Percentiles rank a stretch among this genome's conserved stretches.
Evolutionary conservation across 2,329 filamentous ascomycete genomes (phyloP).

Genomic region (Claviceps quebecensis): DNA sequence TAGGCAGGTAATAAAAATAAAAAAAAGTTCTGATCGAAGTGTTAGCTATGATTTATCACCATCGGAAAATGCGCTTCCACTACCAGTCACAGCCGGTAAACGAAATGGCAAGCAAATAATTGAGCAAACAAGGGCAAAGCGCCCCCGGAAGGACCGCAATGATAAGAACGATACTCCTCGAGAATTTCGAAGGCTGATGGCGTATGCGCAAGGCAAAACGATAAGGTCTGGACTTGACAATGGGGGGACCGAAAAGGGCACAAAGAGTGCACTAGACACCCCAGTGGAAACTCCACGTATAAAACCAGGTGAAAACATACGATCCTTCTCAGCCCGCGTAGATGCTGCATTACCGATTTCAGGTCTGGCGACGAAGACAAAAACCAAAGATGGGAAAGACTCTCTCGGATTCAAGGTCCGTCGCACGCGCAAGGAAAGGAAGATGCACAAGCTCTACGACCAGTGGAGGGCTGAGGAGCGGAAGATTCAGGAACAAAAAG

Average conservation of each 20-base stretch:
- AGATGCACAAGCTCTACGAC: slow-evolving; percentile 66
- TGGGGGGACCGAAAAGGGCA: slow-evolving; percentile 27
- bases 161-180: slow-evolving; percentile 69
- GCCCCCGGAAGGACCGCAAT: slow-evolving; percentile 28
- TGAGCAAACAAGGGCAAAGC: slow-evolving; percentile 30
- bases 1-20: not conserved
- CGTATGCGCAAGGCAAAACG: slow-evolving; percentile 48
- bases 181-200: slow-evolving; percentile 77
- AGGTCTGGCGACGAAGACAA: slow-evolving; percentile 50
- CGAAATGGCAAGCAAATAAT: slow-evolving; percentile 13
- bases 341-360: slow-evolving; percentile 69
- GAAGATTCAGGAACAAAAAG: slow-evolving; percentile 47
- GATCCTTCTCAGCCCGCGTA: slow-evolving; percentile 70
- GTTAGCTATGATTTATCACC: slow-evolving; percentile 36
- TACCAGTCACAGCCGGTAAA: slow-evolving; percentile 29
- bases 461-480: slow-evolving; percentile 59
- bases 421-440: slow-evolving; percentile 71
- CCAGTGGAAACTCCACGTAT: slow-evolving; percentile 47
- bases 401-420: slow-evolving; percentile 51
- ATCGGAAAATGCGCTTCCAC: slow-evolving; percentile 32
- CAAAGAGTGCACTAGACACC: slow-evolving; percentile 10
- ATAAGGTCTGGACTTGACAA: slow-evolving; percentile 56
- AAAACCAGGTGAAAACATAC: slow-evolving; percentile 66
- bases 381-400: slow-evolving; percentile 44
- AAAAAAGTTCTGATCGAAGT: slow-evolving; percentile 7